Evolutionary conservation across 208 protist genomes (phyloP), one percentile per base, ranked within the genome.

Genomic region (Leishmania tropica): DNA sequence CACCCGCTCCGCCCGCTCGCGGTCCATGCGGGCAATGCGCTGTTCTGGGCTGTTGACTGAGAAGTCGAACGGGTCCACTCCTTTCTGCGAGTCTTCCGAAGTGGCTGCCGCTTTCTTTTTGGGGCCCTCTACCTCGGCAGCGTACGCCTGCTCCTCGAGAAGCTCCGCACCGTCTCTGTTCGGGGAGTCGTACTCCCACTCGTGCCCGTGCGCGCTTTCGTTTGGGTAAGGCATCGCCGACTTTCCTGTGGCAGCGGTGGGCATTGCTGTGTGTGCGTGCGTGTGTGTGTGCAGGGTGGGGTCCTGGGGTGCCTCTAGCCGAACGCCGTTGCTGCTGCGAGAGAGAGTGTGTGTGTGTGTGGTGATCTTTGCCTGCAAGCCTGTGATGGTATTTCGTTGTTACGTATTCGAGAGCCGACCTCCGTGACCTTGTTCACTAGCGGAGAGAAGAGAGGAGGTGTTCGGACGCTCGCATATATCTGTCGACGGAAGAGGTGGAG

Each of bases 1-100:
- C 54, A 93, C 89, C 53, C 86, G 82, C 60, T 80, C 85, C 28
- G 76, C 86, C 53, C 85, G 76, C 81, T 91, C 88, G 21, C 54
- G 62, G 77, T 91, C 84, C 64, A 89, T 75, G 8, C 65, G 65
- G 6, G 81, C 78, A 56, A 93, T 93, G 68, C 77, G 81, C 13
- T 53, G 31, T 58, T 89, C 78, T 21, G 85, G 72, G 35, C 58
- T 47, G 65, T 83, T 64, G 19, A 45, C 45, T 37, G 35, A 45
- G 1, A 42, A 54, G 28, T 83, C 47, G 35, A 37, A 65, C 53
- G 62, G 76, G 72, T 64, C 51, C 56, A 70, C 37, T 3, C 8
- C 35, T 3, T 45, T 45, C 35, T 65, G 13, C 13, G 65, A 64
- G n/a, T 45, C 45, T 24, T 42, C 28, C 19, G 11, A 64, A 37